Conservation (phyloP, 2,329 filamentous ascomycete species). For the Dactylella cylindrospora region DNA sequence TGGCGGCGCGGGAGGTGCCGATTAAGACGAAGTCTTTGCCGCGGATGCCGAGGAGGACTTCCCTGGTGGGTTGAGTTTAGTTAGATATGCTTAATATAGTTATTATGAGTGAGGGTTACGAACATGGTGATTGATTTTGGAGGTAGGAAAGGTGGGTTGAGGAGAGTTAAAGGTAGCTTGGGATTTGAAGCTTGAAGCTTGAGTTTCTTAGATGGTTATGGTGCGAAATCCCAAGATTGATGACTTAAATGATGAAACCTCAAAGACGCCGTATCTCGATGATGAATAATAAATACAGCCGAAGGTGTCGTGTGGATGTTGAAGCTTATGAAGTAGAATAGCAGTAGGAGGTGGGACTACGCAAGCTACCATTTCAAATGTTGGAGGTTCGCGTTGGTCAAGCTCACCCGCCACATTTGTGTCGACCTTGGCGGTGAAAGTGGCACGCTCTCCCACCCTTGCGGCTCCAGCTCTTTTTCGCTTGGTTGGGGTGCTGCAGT, state of each 20-base stretch:
- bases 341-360: constrained; percentile 5
- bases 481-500: too few relatives aligned
- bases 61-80: constrained; percentile 61
- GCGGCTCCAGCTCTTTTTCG: constrained; percentile 32
- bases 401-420: constrained; percentile 6
- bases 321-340: constrained; percentile 30
- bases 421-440: constrained; percentile 4
- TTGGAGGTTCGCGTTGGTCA: constrained; percentile 32
- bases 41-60: constrained; percentile 95
- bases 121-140: neutral
- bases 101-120: neutral
- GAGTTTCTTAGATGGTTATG: constrained; percentile 1
- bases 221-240: neutral
- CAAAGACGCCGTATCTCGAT: constrained; percentile 5
- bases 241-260: constrained; percentile 2
- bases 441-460: constrained; percentile 3
- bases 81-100: neutral
- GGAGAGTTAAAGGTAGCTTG: too few relatives aligned
- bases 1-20: constrained; percentile 94
- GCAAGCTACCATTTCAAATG: constrained; percentile 17
- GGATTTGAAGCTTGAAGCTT: neutral
- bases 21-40: constrained; percentile 99
- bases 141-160: constrained; percentile 1
- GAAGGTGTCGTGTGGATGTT: constrained; percentile 20
- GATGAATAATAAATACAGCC: constrained; percentile 2